Conservation (phyloP, 2,329 filamentous ascomycete species). For the Fusarium sp. region DNA sequence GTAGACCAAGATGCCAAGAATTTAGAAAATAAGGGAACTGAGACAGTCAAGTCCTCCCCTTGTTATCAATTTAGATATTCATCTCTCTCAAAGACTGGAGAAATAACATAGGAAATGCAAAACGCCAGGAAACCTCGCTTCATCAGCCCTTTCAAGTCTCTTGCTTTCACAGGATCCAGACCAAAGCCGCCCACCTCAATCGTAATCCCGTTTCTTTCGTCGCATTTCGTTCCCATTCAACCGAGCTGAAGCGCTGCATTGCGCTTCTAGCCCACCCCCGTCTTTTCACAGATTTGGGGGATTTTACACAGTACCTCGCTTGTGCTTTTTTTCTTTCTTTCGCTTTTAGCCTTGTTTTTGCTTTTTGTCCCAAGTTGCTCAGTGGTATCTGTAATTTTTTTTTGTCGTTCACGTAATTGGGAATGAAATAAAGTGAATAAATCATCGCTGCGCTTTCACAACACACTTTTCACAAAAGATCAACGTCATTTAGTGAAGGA, state of each 20-base stretch:
- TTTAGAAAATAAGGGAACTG: constrained; percentile 16
- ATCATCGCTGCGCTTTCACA: constrained; percentile 35
- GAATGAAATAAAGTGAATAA: constrained; percentile 11
- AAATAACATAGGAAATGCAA: constrained; percentile 14
- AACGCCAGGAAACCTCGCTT: constrained; percentile 33
- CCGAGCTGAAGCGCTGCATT: constrained; percentile 37
- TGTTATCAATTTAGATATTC: neutral
- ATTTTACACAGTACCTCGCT: neutral
- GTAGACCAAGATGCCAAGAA: constrained; percentile 17
- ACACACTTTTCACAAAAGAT: constrained; percentile 19
- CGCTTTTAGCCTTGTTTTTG: constrained; percentile 3
- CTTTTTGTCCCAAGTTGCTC: neutral
- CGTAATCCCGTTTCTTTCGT: constrained; percentile 42
- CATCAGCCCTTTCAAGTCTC: constrained; percentile 28
- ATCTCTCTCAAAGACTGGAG: constrained; percentile 1
- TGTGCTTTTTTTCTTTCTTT: neutral
- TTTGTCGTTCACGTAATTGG: constrained; percentile 7
- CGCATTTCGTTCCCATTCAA: constrained; percentile 43
- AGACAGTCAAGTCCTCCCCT: constrained; percentile 30
- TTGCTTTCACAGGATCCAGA: constrained; percentile 46
- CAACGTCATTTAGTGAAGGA: constrained; percentile 53
- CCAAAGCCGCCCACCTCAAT: constrained; percentile 49
- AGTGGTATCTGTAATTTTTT: constrained; percentile 13
- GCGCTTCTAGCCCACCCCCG: constrained; percentile 22
- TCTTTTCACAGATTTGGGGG: constrained; percentile 12